phyloP scores from a whole-genome alignment of 78 protist genomes.

The Dictyostelium purpureum region DNA sequence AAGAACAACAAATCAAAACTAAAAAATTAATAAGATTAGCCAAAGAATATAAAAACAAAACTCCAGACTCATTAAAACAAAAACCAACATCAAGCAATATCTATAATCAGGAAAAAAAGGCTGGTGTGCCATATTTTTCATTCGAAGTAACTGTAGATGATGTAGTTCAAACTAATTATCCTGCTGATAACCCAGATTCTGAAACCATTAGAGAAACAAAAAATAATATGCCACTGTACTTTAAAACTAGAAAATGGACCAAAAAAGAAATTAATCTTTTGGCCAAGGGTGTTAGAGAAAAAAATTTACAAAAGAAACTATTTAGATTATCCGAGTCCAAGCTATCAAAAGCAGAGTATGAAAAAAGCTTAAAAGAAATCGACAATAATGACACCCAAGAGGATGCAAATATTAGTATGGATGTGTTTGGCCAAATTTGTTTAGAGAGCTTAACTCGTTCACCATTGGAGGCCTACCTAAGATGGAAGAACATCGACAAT shows the following conservation, averaged over 20 bases:
- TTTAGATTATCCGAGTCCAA: constrained; percentile 13
- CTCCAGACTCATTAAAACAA: too few relatives aligned
- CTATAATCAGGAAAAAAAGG: not conserved
- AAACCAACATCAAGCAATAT: not conserved
- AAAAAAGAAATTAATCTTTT: constrained; percentile 4
- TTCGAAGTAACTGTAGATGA: not conserved
- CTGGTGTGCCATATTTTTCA: constrained; percentile 32
- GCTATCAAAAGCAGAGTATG: not conserved
- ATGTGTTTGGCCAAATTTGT: constrained; percentile 14
- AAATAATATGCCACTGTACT: constrained; percentile 42
- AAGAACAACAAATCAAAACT: not conserved
- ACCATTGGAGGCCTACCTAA: constrained; percentile 43
- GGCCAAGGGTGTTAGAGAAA: constrained; percentile 41
- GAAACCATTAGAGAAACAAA: not conserved
- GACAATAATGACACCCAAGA: not conserved
- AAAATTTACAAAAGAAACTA: constrained; percentile 25
- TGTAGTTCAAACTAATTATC: constrained; percentile 3
- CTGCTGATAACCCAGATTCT: constrained; percentile 57
- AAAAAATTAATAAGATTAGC: not conserved
- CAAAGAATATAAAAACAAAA: not conserved
- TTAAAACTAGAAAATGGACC: constrained; percentile 61
- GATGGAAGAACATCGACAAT: constrained; percentile 67
- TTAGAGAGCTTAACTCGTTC: constrained; percentile 25
- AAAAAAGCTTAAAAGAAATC: not conserved
- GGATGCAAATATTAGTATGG: not conserved